These are phyloP conservation scores for Pleurotus tuber-regium DNA, from an alignment of 768 basidiomycete genomes.

Conservation along the genomic window DNA sequence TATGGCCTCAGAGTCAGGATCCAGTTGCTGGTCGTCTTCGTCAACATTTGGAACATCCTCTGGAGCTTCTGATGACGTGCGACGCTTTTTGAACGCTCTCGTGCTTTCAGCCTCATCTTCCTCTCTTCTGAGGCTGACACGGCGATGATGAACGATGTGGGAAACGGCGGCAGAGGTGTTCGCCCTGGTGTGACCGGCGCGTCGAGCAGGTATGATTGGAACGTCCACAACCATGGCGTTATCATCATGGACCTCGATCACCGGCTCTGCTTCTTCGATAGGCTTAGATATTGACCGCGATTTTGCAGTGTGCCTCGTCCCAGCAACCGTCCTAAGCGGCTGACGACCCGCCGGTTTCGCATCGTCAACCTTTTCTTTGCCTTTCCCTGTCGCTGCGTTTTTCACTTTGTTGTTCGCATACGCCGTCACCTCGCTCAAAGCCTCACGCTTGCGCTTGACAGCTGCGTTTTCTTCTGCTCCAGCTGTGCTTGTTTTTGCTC, in stretches of 20 bases:
- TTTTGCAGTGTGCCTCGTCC: constrained; percentile 24
- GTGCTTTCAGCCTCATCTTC: constrained; percentile 56
- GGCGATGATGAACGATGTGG: constrained; percentile 22
- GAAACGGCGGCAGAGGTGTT: constrained; percentile 14
- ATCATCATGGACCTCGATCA: constrained; percentile 34
- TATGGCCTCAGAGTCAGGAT: constrained; percentile 39
- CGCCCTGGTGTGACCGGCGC: neutral
- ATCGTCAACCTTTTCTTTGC: constrained; percentile 58
- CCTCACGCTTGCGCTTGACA: constrained; percentile 75
- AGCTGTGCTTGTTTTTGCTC: constrained; percentile 29
- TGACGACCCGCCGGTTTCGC: constrained; percentile 38
- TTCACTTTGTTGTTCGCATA: constrained; percentile 46
- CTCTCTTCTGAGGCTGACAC: constrained; percentile 20
- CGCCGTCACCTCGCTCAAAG: constrained; percentile 66
- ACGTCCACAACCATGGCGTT: constrained; percentile 56
- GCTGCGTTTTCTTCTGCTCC: constrained; percentile 36
- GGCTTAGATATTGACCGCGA: constrained; percentile 21
- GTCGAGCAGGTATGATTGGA: constrained; percentile 22
- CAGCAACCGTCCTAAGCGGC: constrained; percentile 53
- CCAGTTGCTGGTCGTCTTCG: constrained; percentile 35
- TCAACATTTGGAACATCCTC: constrained; percentile 38
- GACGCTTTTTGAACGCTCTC: constrained; percentile 70
- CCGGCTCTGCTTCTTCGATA: constrained; percentile 26
- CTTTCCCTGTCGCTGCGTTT: constrained; percentile 34
- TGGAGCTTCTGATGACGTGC: constrained; percentile 64